phyloP scores from a whole-genome alignment of 306 rosid genomes.

The Parietaria judaica region DNA sequence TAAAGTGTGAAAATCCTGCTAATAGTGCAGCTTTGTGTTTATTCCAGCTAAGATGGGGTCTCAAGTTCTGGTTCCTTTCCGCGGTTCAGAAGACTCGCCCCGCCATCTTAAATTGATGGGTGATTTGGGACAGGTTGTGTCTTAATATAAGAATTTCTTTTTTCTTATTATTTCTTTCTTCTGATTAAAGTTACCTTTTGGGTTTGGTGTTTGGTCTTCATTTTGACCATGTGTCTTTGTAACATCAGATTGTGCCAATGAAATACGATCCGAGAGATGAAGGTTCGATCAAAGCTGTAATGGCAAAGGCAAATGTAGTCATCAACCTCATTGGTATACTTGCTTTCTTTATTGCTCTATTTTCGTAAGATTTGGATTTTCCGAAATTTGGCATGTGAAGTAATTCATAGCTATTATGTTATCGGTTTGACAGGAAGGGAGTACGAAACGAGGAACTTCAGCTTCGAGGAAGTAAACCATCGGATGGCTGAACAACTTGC shows the following conservation, averaged over 20 bases:
- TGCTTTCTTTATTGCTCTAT: constrained; percentile 5
- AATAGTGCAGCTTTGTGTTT: constrained; percentile 2
- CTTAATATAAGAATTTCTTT: neutral
- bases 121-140: constrained; percentile 93
- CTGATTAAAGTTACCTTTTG: no score
- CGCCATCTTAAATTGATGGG: constrained; percentile 99
- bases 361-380: constrained; percentile 10
- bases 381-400: constrained; percentile 17
- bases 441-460: constrained; percentile 86
- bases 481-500: constrained; percentile 92
- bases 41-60: constrained; percentile 92
- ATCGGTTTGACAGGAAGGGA: constrained; percentile 73
- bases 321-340: constrained; percentile 84
- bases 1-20: constrained; percentile 4
- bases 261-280: constrained; percentile 93
- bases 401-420: constrained; percentile 20
- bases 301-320: constrained; percentile 96
- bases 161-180: neutral
- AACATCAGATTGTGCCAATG: constrained; percentile 83
- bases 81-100: constrained; percentile 86
- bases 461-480: constrained; percentile 91
- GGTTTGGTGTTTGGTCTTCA: constrained; percentile 1
- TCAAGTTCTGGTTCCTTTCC: constrained; percentile 89
- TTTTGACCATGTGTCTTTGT: constrained; percentile 20
- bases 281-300: constrained; percentile 84